Evolutionary conservation across 2,329 filamentous ascomycete species (phyloP).

Genomic region (Apiospora rasikravindrae): DNA sequence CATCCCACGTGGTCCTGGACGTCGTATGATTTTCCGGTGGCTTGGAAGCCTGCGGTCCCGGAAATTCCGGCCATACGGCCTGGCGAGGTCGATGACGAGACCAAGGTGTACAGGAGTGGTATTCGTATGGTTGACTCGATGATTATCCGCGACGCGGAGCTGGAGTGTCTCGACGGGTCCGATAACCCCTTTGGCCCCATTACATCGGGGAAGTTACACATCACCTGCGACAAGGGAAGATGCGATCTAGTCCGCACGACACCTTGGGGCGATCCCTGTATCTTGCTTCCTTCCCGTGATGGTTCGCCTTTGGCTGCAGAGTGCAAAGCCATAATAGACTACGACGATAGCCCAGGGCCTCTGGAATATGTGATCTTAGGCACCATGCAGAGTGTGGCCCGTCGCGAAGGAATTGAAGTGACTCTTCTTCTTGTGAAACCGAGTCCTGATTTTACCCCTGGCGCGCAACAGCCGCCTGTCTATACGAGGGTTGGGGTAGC

Average conservation of each 20-base stretch:
- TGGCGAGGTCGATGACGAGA: background rate
- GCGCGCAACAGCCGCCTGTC: background rate
- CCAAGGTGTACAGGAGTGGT: background rate
- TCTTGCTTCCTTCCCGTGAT: background rate
- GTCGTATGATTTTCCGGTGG: background rate
- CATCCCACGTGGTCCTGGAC: background rate
- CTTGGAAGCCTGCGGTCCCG: background rate
- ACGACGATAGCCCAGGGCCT: background rate
- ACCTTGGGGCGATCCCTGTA: background rate
- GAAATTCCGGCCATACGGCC: background rate
- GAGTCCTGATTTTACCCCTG: background rate
- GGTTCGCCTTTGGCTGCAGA: background rate
- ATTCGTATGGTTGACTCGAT: background rate
- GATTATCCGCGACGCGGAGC: background rate
- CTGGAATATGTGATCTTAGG: background rate
- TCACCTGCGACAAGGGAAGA: background rate
- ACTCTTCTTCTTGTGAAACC: slow-evolving; percentile 2
- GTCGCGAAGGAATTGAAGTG: background rate
- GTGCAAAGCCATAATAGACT: background rate
- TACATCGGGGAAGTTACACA: background rate
- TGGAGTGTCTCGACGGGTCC: background rate
- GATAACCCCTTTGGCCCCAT: background rate
- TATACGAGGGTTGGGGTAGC: background rate
- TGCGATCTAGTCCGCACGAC: background rate
- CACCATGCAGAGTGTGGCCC: background rate